Base-by-base conservation (phyloP, 371 early-diverging fungal genomes). In the Mortierella sp. region DNA sequence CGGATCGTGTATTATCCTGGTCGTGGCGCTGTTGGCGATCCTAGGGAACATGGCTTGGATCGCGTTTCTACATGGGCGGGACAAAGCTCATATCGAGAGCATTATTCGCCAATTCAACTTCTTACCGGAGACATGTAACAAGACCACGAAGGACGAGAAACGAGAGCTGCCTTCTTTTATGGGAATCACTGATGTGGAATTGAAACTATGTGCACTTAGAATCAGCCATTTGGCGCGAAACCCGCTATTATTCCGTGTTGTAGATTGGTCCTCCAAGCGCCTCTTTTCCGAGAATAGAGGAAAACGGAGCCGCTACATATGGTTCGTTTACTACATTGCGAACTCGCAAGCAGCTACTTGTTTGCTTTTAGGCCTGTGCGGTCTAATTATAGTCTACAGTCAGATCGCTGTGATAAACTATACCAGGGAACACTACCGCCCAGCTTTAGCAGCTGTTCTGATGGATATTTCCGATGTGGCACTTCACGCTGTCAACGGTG, bases 301-400 rank as follows among this genome's bases (percentile, higher is more conserved):
- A n/a, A 40, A 51, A 10, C 70, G 34, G 17, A 22, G 37, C 47
- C 34, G 59, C n/a, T 68, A 59, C 34, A 22, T 68, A 6, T 80
- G 81, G 81, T 71, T 75, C 28, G 19, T 64, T 9, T 40, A 31
- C 26, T 80, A 71, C 13, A 54, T 75, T 37, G 12, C 62, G 3
- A 64, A 67, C 19, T 69, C 75, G 8, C 71, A 42, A n/a, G 75
- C 68, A 2, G 28, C 68, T 2, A 51, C 56, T 19, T 80, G 81
- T 31, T 61, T 80, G 15, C 2, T 61, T 13, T 26, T 80, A 23
- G 81, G 75, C 0, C 22, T 68, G 17, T 51, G 71, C 1, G 75
- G 81, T 0, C 28, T 80, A 2, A 12, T 37, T 3, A 7, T 75
- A 4, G 54, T 61, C 7, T 67, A 65, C 32, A 26, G 61, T 2